Conservation (phyloP, 2,329 filamentous ascomycete genomes). For the Elsinoe australis region DNA sequence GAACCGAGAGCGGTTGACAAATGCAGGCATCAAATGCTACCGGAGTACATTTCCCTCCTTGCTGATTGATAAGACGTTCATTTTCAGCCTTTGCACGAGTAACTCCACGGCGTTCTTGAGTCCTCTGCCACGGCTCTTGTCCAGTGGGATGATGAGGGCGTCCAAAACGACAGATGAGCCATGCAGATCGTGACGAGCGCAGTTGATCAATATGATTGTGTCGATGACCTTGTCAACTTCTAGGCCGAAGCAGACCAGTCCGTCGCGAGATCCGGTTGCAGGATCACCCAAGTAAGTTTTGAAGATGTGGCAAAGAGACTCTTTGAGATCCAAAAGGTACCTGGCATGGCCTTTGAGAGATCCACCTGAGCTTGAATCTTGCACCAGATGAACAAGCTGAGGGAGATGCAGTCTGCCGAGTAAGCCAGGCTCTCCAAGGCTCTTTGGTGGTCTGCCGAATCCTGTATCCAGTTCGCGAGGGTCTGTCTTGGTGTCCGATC, state of each 20-base stretch:
- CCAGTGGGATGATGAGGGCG: conserved; percentile 30
- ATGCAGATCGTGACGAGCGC: conserved; percentile 30
- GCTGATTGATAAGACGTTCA: neutral
- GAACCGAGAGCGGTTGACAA: conserved; percentile 33
- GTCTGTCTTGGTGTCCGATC: conserved; percentile 16
- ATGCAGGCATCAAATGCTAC: conserved; percentile 29
- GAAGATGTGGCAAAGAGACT: conserved; percentile 10
- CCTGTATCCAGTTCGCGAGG: neutral
- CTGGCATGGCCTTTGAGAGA: no score
- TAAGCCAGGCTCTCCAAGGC: conserved; percentile 5
- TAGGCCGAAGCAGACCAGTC: neutral
- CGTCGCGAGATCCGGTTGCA: neutral
- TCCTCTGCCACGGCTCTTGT: conserved; percentile 14
- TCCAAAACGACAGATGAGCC: conserved; percentile 30
- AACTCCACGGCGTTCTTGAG: neutral
- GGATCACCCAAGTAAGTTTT: neutral
- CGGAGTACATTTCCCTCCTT: conserved; percentile 28
- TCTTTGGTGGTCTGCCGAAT: neutral
- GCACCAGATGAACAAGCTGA: no score
- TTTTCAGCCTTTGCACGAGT: neutral
- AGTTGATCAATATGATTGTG: conserved; percentile 25
- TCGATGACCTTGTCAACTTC: conserved; percentile 6
- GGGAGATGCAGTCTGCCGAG: neutral
- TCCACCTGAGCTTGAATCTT: no score
- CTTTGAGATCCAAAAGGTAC: conserved; percentile 15